phyloP scores from a whole-genome alignment of 352 stramenopile genomes.

The Globisporangium nagaii region DNA sequence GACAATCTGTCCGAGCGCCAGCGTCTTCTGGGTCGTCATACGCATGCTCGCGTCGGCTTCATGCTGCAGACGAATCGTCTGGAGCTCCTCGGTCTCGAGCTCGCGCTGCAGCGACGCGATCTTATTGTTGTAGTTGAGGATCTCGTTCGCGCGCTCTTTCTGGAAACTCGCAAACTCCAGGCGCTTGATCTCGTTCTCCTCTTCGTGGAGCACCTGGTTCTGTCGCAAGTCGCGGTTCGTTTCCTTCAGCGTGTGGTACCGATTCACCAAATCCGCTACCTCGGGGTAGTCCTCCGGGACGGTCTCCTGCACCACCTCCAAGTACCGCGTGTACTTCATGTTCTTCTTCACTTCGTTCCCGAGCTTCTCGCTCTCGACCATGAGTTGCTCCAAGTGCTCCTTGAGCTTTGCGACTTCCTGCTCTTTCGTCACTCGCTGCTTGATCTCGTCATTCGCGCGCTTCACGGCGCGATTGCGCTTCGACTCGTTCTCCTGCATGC shows the following conservation, averaged over 20 bases:
- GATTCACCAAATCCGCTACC: slow-evolving; percentile 88
- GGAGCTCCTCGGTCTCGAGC: slow-evolving; percentile 63
- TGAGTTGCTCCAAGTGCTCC: slow-evolving; percentile 56
- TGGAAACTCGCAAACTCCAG: slow-evolving; percentile 80
- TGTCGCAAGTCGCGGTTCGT: slow-evolving; percentile 80
- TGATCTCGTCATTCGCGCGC: slow-evolving; percentile 88
- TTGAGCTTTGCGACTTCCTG: slow-evolving; percentile 76
- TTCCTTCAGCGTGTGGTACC: slow-evolving; percentile 89
- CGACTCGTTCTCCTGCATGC: slow-evolving; percentile 89
- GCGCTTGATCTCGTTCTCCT: slow-evolving; percentile 84
- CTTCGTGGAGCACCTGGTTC: slow-evolving; percentile 75
- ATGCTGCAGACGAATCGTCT: slow-evolving; percentile 76
- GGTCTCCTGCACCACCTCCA: slow-evolving; percentile 87
- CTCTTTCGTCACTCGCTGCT: slow-evolving; percentile 88
- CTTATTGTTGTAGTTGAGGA: slow-evolving; percentile 91
- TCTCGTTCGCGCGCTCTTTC: slow-evolving; percentile 89
- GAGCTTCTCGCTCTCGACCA: slow-evolving; percentile 65
- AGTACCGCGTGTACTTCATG: slow-evolving; percentile 85
- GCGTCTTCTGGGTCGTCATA: slow-evolving; percentile 86
- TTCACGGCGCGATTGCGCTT: slow-evolving; percentile 93
- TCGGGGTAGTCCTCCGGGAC: slow-evolving; percentile 91
- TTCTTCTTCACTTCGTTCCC: slow-evolving; percentile 66
- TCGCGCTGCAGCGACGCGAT: slow-evolving; percentile 83
- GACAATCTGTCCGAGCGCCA: slow-evolving; percentile 88
- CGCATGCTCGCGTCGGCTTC: slow-evolving; percentile 86